Evolutionary conservation across 1,284 basidiomycete species (phyloP), one percentile per base, ranked within the genome.

Genomic region (Tylopilus sp.): DNA sequence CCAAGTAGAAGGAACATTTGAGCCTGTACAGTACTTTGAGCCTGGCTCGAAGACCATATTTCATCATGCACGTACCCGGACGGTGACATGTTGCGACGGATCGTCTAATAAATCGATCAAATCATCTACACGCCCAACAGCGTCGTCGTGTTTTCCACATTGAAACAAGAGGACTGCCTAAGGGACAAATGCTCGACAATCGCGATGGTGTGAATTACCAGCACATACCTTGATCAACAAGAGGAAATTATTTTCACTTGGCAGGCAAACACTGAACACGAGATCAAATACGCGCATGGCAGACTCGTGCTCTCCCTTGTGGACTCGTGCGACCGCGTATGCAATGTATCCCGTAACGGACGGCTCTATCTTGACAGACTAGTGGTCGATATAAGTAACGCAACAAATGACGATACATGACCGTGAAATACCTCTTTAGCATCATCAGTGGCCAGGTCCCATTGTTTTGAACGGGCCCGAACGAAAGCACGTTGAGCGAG

Each of bases 201-300:
- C 3, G 16, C 10, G 6, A 26, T 23, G 21, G n/a, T n/a, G 39
- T 6, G 3, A 18, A 11, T 3, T 8, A 5, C 19, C 2, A 6
- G 2, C 5, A 16, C 33, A 30, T 38, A 41, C 52, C 47, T 55
- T 53, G 41, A 53, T 44, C n/a, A 55, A 37, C 15, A 52, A 31
- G 7, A 52, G 19, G 21, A 41, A 26, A 3, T 12, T 38, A 11
- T n/a, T 38, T 19, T 52, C 52, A 11, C 19, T n/a, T 10, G 28
- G n/a, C 9, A 28, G 16, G 29, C 25, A 21, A 2, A 36, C 41
- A 10, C n/a, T 21, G 28, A 51, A 55, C 19, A 34, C 53, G 9
- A 41, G 21, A 18, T 55, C 52, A 16, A 55, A 44, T 9, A n/a
- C 30, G 6, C 15, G 21, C 7, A 55, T 11, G 4, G 11, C 47